phyloP scores from a whole-genome alignment of 148 eudicot genomes.

The Bassia scoparia region DNA sequence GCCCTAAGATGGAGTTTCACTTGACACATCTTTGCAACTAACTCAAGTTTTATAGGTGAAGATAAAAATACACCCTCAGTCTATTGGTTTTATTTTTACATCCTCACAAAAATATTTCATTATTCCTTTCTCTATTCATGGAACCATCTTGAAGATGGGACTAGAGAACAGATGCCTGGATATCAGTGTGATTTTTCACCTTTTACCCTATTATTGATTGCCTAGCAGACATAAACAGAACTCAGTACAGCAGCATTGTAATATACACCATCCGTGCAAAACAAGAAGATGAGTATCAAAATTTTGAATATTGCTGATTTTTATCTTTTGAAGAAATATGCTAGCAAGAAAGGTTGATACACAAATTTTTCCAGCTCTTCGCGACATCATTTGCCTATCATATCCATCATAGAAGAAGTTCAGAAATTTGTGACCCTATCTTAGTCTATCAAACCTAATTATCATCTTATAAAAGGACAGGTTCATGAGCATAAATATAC shows the following conservation, averaged over 20 bases:
- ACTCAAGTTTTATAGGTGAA: constrained; percentile 15
- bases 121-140: constrained; percentile 15
- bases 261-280: neutral
- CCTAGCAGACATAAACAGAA: constrained; percentile 13
- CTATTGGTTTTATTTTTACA: constrained; percentile 3
- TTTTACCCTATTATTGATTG: constrained; percentile 2
- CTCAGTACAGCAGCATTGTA: constrained; percentile 1
- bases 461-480: neutral
- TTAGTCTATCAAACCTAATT: constrained; percentile 1
- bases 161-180: constrained; percentile 5
- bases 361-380: neutral
- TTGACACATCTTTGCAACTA: constrained; percentile 11
- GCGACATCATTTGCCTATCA: neutral
- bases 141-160: constrained; percentile 9
- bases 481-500: neutral
- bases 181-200: neutral
- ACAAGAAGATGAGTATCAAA: neutral
- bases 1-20: constrained; percentile 16
- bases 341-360: neutral
- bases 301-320: constrained; percentile 9
- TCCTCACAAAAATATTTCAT: neutral
- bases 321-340: neutral
- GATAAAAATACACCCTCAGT: constrained; percentile 1
- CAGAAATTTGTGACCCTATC: neutral
- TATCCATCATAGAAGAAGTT: neutral